Conservation (phyloP, 2,329 filamentous ascomycete genomes). For the Pyricularia sp. region DNA sequence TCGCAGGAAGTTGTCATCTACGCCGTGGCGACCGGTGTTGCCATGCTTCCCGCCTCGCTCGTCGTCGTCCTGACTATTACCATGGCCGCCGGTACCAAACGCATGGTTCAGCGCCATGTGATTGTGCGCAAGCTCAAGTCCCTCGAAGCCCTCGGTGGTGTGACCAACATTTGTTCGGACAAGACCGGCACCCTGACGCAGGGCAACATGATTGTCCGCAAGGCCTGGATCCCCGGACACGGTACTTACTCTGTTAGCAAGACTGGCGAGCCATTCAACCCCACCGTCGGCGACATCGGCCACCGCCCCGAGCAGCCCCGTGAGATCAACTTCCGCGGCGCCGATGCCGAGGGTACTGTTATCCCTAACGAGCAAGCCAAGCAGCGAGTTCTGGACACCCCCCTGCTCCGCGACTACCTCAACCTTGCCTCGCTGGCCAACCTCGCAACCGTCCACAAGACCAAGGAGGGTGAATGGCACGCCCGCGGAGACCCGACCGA, state of each 20-base stretch:
- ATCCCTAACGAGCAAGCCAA: background rate
- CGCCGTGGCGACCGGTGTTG: conserved; percentile 48
- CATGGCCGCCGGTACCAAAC: conserved; percentile 49
- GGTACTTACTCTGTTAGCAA: conserved; percentile 46
- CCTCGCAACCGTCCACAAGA: conserved; percentile 44
- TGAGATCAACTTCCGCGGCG: conserved; percentile 17
- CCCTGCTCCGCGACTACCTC: conserved; percentile 16
- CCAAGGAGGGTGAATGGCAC: conserved; percentile 35
- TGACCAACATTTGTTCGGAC: conserved; percentile 47
- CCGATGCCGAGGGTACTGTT: background rate
- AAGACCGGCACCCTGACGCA: conserved; percentile 57
- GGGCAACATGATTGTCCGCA: conserved; percentile 50
- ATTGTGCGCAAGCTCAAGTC: conserved; percentile 48
- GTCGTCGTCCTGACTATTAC: conserved; percentile 60
- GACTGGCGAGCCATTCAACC: conserved; percentile 22
- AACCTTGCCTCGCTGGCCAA: conserved; percentile 52
- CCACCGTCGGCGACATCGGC: conserved; percentile 5
- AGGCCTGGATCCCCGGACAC: conserved; percentile 49
- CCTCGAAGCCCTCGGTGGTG: conserved; percentile 44
- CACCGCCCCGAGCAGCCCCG: conserved; percentile 6
- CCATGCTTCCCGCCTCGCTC: conserved; percentile 54
- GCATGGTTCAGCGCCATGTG: conserved; percentile 35
- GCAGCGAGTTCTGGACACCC: background rate
- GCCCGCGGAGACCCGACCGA: conserved; percentile 55
- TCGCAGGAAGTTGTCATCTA: conserved; percentile 54